phyloP scores from a whole-genome alignment of 371 early-diverging fungal species.

The Rhizopus arrhizus region DNA sequence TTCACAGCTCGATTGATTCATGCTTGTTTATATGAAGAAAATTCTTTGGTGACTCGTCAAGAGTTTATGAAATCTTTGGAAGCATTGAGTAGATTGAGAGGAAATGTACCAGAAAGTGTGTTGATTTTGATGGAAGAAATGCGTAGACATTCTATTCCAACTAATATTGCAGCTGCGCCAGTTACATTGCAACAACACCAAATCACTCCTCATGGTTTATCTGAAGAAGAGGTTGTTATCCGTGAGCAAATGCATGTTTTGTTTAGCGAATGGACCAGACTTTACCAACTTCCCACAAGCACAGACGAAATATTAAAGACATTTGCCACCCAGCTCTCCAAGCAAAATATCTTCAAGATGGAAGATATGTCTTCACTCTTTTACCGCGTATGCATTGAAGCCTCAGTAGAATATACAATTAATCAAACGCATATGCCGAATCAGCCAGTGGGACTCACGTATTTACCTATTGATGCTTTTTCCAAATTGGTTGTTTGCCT shows the following conservation, averaged over 20 bases:
- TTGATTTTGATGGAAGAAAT: conserved; percentile 50
- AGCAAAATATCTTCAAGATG: conserved; percentile 75
- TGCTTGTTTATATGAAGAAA: conserved; percentile 67
- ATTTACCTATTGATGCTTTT: conserved; percentile 84
- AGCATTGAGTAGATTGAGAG: conserved; percentile 66
- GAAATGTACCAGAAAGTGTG: conserved; percentile 68
- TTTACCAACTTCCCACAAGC: conserved; percentile 82
- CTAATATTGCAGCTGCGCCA: conserved; percentile 12
- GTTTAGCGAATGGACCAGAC: conserved; percentile 88
- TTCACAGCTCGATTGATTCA: conserved; percentile 79
- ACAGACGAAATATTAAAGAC: conserved; percentile 70
- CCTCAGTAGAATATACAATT: conserved; percentile 74
- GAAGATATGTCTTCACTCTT: conserved; percentile 82
- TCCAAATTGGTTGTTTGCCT: conserved; percentile 77
- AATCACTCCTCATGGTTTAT: conserved; percentile 15
- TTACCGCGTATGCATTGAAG: conserved; percentile 86
- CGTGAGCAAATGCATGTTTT: conserved; percentile 70
- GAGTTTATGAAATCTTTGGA: conserved; percentile 79
- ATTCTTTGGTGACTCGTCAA: conserved; percentile 58
- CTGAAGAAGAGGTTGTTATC: conserved; percentile 52
- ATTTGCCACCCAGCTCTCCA: conserved; percentile 74
- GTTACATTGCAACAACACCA: conserved; percentile 11
- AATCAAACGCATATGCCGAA: conserved; percentile 60
- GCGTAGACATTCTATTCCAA: conserved; percentile 17
- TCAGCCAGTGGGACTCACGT: conserved; percentile 55